Percentiles rank a stretch among this genome's conserved stretches.
Conservation (phyloP, 1,139 yeast species). For the Geotrichum histeridarum region DNA sequence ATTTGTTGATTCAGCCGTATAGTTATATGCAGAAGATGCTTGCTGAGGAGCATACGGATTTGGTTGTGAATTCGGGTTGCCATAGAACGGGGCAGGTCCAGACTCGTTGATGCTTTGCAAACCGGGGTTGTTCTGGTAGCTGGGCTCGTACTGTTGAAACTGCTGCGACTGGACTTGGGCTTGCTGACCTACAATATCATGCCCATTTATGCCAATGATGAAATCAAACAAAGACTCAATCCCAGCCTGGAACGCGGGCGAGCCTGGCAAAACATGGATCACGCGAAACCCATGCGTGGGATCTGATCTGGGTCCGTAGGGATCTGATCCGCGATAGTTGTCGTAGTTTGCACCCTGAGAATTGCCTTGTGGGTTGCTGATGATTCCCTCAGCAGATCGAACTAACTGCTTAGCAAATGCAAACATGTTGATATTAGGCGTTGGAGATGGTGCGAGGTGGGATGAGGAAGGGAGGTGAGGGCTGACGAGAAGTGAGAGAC, state of each 20-base stretch:
- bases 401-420: slow-evolving; percentile 84
- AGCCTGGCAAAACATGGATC: slow-evolving; percentile 44
- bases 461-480: neutral
- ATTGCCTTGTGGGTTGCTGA: slow-evolving; percentile 21
- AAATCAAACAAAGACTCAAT: slow-evolving; percentile 85
- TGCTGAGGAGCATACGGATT: slow-evolving; percentile 4
- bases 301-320: slow-evolving; percentile 39
- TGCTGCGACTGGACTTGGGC: neutral
- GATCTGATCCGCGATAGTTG: slow-evolving; percentile 28
- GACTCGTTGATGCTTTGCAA: slow-evolving; percentile 12
- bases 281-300: slow-evolving; percentile 53
- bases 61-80: neutral
- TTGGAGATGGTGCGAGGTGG: neutral
- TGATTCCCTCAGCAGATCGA: slow-evolving; percentile 57
- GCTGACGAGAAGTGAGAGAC: neutral
- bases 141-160: slow-evolving; percentile 6
- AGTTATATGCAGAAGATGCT: neutral
- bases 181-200: slow-evolving; percentile 41
- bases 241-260: slow-evolving; percentile 46
- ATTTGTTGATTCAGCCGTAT: slow-evolving; percentile 3
- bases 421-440: slow-evolving; percentile 52
- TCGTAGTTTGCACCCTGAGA: slow-evolving; percentile 39
- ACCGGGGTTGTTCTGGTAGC: neutral
- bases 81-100: neutral
- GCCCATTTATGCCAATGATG: slow-evolving; percentile 71